A percentile compares a stretch with the other conserved stretches of the same genome.
phyloP scores from a whole-genome alignment of 371 early-diverging fungal species.

The Rhizopus microsporus region DNA sequence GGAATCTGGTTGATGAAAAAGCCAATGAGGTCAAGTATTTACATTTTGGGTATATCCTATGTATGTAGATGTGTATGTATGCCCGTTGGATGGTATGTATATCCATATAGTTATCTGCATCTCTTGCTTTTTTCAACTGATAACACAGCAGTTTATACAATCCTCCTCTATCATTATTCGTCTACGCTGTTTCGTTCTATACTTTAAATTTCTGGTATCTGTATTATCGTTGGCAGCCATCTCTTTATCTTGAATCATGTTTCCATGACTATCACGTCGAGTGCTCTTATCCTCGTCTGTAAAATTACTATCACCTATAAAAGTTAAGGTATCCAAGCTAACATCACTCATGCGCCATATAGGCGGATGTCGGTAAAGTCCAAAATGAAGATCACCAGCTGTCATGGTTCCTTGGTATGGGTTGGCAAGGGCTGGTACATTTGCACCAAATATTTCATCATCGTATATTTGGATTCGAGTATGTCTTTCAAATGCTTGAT shows the following conservation, averaged over 20 bases:
- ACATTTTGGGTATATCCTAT: too few relatives aligned
- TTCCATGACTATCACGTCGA: slow-evolving; percentile 1
- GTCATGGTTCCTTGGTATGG: slow-evolving; percentile 39
- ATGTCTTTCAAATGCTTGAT: slow-evolving; percentile 33
- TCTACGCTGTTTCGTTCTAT: not conserved
- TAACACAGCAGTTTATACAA: slow-evolving; percentile 13
- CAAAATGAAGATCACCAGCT: slow-evolving; percentile 34
- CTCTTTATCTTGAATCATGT: slow-evolving; percentile 6
- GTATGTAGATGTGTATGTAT: too few relatives aligned
- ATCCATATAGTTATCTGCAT: too few relatives aligned
- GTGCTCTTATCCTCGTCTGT: not conserved
- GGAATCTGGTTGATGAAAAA: too few relatives aligned
- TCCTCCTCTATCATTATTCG: slow-evolving; percentile 6
- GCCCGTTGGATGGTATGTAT: too few relatives aligned
- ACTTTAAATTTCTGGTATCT: not conserved
- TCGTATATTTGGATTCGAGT: slow-evolving; percentile 30
- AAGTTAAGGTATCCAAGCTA: slow-evolving; percentile 28
- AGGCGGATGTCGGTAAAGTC: slow-evolving; percentile 36
- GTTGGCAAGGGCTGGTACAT: slow-evolving; percentile 34
- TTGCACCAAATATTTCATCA: slow-evolving; percentile 45
- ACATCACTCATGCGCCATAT: slow-evolving; percentile 31
- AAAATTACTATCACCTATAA: slow-evolving; percentile 19
- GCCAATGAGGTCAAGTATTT: too few relatives aligned
- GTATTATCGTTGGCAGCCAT: not conserved
- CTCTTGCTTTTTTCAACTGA: slow-evolving; percentile 9